Base-by-base conservation (phyloP, 495 filamentous ascomycete species). In the Thozetella sp. region DNA sequence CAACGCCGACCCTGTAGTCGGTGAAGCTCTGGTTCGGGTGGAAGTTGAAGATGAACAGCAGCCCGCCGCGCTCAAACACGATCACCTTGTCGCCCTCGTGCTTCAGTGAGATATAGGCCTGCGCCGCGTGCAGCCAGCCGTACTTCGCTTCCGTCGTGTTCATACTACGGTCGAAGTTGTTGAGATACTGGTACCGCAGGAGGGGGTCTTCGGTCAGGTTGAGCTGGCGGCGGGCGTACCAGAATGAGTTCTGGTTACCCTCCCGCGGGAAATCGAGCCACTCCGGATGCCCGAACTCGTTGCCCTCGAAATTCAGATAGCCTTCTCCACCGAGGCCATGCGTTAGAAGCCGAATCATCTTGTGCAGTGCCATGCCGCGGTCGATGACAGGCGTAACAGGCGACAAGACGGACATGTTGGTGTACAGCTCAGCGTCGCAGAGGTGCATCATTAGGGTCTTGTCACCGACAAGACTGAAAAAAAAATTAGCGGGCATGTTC, bases 221-320 rank as follows among this genome's bases (percentile, higher is more conserved):
- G 61, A 97, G 89, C 74, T 97, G 95, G 51, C 95, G 90, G 2
- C 95, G 88, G 1, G 95, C 95, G 73, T 98, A 99, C 88, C 93
- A 95, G 86, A 91, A 99, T 61, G 90, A 93, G 74, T 98, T 97
- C 67, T 89, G 76, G 81, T 99, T 99, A 51, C 96, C 95, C 60
- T 84, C 93, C 26, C 95, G 90, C 12, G 95, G 95, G 76, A 99
- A 99, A 72, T 99, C 95, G 56, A 99, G 92, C 95, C 95, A 99
- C 79, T 99, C 95, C 0, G 95, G 95, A 73, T 99, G 95, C 1
- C 95, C 95, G 73, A 99, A 99, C 73, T 99, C 95, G 74, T 99
- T 99, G 60, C 94, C 95, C 75, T 97, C 93, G 67, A 99, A 99
- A 77, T 97, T 98, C 55, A 98, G 92, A 67, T 96, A 99, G 40